phyloP scores from a whole-genome alignment of 768 basidiomycete species.

The Phaffia tasmanica region DNA sequence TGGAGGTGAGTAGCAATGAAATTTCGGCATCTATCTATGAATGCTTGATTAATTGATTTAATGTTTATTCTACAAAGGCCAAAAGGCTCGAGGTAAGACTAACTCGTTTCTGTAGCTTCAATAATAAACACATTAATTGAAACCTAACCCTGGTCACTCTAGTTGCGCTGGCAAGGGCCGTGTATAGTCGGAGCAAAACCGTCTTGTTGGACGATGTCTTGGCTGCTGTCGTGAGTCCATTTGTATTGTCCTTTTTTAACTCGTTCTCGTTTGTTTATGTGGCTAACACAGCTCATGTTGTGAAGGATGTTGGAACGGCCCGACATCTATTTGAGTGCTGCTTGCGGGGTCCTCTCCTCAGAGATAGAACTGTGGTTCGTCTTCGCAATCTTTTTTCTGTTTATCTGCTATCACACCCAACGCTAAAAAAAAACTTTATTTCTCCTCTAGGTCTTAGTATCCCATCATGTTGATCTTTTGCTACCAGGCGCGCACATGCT shows the following conservation, averaged over 20 bases:
- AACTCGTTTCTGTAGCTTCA: no score
- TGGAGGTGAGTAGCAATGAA: not conserved
- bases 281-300: not conserved
- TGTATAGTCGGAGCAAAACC: conserved; percentile 55
- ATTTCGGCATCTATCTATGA: not conserved
- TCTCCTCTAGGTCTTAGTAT: conserved; percentile 44
- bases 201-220: conserved; percentile 65
- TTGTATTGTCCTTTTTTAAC: no score
- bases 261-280: not conserved
- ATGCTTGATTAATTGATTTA: no score
- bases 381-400: not conserved
- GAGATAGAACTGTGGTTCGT: conserved; percentile 37
- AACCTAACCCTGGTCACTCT: conserved; percentile 36
- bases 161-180: conserved; percentile 70
- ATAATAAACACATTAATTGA: no score
- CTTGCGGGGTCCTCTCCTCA: conserved; percentile 34
- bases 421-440: conserved; percentile 22
- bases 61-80: conserved; percentile 40
- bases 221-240: conserved; percentile 49
- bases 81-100: conserved; percentile 48
- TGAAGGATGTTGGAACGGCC: conserved; percentile 3
- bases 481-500: conserved; percentile 62
- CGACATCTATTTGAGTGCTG: conserved; percentile 29
- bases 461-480: conserved; percentile 74
- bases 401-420: not conserved